phyloP scores from a whole-genome alignment of 495 filamentous ascomycete species.

The Hypoxylon trugodes region DNA sequence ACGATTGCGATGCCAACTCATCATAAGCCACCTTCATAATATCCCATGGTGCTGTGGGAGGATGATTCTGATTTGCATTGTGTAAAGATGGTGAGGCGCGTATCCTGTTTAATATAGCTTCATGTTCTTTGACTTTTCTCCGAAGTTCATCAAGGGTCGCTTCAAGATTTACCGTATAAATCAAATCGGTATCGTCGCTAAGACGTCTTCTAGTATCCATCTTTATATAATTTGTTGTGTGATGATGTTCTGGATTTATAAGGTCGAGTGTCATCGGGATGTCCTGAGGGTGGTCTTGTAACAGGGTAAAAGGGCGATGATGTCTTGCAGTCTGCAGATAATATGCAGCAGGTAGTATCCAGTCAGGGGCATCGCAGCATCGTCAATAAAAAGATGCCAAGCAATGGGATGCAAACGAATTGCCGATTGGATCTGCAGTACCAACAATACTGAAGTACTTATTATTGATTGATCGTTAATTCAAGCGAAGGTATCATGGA shows the following conservation, averaged over 20 bases:
- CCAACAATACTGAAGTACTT: conserved; percentile 10
- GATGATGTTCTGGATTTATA: conserved; percentile 11
- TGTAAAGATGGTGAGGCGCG: conserved; percentile 33
- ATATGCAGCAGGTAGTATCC: conserved; percentile 23
- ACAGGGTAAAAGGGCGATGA: conserved; percentile 15
- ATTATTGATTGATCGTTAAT: conserved; percentile 21
- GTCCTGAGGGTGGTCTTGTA: neutral
- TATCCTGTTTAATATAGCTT: conserved; percentile 63
- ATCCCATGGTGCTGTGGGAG: conserved; percentile 48
- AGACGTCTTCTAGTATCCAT: conserved; percentile 35
- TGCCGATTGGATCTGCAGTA: conserved; percentile 36
- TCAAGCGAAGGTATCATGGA: neutral
- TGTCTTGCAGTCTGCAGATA: conserved; percentile 20
- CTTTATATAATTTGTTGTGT: conserved; percentile 16
- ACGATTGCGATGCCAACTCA: conserved; percentile 64
- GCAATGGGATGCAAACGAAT: conserved; percentile 23
- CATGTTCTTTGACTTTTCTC: conserved; percentile 69
- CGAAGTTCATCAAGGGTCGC: conserved; percentile 71
- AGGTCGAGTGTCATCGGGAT: neutral
- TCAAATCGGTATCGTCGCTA: conserved; percentile 29
- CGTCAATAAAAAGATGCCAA: conserved; percentile 17
- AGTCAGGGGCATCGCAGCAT: conserved; percentile 13
- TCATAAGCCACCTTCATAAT: conserved; percentile 73
- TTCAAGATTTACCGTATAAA: conserved; percentile 65
- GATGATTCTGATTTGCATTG: conserved; percentile 18